A percentile compares a stretch with the other conserved stretches of the same genome.
Conservation (phyloP, 2,329 filamentous ascomycete species). For the Lithohypha guttulata region DNA sequence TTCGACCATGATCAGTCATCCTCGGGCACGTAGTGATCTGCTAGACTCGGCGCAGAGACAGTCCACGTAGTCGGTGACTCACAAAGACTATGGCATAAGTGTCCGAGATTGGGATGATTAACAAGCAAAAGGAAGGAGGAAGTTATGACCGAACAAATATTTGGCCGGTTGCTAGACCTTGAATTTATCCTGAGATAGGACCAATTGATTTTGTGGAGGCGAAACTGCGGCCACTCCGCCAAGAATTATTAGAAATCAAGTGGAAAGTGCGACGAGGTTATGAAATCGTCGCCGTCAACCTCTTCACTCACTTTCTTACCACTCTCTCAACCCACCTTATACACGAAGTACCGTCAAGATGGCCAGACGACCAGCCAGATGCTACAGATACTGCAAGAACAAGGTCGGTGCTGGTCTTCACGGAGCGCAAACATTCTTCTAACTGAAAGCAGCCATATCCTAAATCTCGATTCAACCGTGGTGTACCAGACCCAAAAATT, state of each 20-base stretch:
- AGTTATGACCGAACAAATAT: too few species aligned
- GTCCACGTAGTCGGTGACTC: too few species aligned
- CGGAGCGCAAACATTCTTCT: conserved; percentile 1
- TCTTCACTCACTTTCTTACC: not conserved
- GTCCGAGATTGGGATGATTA: too few species aligned
- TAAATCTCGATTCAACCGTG: conserved; percentile 99
- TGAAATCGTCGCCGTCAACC: not conserved
- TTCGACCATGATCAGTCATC: too few species aligned
- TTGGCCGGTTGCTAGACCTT: too few species aligned
- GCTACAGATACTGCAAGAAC: conserved; percentile 99
- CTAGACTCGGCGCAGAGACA: too few species aligned
- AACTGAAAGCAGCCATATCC: conserved; percentile 64
- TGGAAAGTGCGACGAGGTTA: not conserved
- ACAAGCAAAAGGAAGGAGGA: too few species aligned
- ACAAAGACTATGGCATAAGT: too few species aligned
- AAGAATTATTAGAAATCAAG: conserved; percentile 3
- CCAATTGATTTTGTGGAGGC: too few species aligned
- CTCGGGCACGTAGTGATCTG: too few species aligned
- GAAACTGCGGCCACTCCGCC: too few species aligned
- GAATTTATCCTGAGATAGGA: too few species aligned
- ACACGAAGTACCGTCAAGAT: conserved; percentile 58
- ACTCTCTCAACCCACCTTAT: not conserved
- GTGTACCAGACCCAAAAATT: conserved; percentile 74
- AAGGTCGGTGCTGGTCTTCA: conserved; percentile 59
- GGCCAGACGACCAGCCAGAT: conserved; percentile 98